Evolutionary conservation across 73 alveolate genomes (phyloP).

Genomic region (Paramecium primaurelia): DNA sequence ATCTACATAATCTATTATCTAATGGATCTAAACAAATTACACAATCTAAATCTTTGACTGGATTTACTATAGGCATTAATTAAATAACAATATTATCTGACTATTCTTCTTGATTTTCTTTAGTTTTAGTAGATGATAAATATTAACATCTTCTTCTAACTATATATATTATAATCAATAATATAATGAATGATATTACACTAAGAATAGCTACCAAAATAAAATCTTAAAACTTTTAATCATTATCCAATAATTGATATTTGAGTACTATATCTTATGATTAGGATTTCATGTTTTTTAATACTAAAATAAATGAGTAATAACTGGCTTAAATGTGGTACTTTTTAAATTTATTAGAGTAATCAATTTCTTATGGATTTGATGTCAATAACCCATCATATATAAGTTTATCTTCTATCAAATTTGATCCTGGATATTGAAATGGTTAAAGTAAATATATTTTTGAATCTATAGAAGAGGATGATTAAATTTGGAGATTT

Average conservation of each 20-base stretch:
- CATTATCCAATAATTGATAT: neutral
- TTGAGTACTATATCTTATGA: neutral
- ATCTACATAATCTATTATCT: neutral
- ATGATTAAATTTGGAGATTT: neutral
- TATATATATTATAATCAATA: conserved; percentile 4
- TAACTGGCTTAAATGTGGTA: neutral
- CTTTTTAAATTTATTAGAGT: neutral
- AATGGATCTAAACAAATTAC: conserved; percentile 14
- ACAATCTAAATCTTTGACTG: conserved; percentile 3
- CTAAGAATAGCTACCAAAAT: conserved; percentile 21
- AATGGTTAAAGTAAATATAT: neutral
- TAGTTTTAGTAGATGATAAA: neutral
- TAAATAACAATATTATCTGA: neutral
- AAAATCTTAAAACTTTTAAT: neutral
- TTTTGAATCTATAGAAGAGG: neutral
- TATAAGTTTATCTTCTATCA: neutral
- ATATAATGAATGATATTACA: neutral
- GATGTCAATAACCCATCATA: neutral
- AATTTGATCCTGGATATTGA: neutral
- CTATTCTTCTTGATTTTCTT: neutral
- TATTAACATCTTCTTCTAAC: conserved; percentile 17
- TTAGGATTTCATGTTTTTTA: neutral
- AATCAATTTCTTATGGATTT: neutral
- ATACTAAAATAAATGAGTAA: neutral
- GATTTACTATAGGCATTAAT: conserved; percentile 1